Conservation (phyloP, 2,329 filamentous ascomycete species). For the Cercospora zeae-maydis region DNA sequence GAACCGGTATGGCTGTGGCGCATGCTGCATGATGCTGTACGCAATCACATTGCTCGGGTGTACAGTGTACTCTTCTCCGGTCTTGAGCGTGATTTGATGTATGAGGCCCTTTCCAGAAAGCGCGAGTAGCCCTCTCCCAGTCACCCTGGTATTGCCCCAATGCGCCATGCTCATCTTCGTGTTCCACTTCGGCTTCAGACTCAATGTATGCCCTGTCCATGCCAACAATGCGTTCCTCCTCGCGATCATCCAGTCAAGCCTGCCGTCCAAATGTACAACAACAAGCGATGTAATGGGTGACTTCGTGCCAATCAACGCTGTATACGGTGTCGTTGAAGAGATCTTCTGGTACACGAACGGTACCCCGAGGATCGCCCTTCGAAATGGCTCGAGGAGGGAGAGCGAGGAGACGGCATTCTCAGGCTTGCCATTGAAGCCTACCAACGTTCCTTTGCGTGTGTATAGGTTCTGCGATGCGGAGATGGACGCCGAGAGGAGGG, state of each 20-base stretch:
- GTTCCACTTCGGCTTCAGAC: slow-evolving; percentile 71
- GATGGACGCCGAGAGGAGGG: slow-evolving; percentile 86
- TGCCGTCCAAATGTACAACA: slow-evolving; percentile 84
- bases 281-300: slow-evolving; percentile 82
- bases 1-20: slow-evolving; percentile 81
- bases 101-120: slow-evolving; percentile 83
- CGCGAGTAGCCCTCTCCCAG: slow-evolving; percentile 80
- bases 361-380: slow-evolving; percentile 74
- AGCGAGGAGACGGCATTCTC: slow-evolving; percentile 91
- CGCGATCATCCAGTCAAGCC: slow-evolving; percentile 89
- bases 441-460: slow-evolving; percentile 84
- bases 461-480: slow-evolving; percentile 92
- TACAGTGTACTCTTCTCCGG: slow-evolving; percentile 84
- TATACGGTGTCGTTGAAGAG: slow-evolving; percentile 81
- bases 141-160: slow-evolving; percentile 88
- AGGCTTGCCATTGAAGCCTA: slow-evolving; percentile 82
- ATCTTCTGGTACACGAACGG: slow-evolving; percentile 93
- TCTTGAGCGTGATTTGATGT: slow-evolving; percentile 75
- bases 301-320: slow-evolving; percentile 82
- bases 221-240: slow-evolving; percentile 87
- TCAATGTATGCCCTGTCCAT: slow-evolving; percentile 88
- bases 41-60: slow-evolving; percentile 89
- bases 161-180: slow-evolving; percentile 71
- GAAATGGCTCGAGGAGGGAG: slow-evolving; percentile 78
- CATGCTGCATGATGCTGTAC: slow-evolving; percentile 71